Evolutionary conservation across 2,329 filamentous ascomycete species (phyloP).

Genomic region (Aspergillus glaucus): DNA sequence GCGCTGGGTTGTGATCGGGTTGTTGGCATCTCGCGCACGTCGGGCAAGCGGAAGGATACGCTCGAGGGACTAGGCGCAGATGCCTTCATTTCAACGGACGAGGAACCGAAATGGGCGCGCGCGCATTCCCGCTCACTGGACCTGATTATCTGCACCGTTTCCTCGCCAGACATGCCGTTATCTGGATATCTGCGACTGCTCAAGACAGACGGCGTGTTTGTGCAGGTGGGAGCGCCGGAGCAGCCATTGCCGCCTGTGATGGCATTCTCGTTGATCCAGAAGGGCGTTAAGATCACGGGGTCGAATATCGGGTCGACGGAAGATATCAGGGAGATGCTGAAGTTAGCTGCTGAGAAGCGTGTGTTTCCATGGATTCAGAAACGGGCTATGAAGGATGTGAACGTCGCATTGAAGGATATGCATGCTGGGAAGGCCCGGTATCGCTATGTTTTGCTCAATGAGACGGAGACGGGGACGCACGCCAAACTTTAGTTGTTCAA

Average conservation of each 20-base stretch:
- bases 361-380: conserved; percentile 40
- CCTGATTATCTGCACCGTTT: conserved; percentile 54
- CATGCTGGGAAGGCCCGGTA: conserved; percentile 42
- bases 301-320: conserved; percentile 37
- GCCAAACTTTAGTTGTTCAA: conserved; percentile 23
- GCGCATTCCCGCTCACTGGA: conserved; percentile 46
- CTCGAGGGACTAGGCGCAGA: conserved; percentile 48
- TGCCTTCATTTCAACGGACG: conserved; percentile 51
- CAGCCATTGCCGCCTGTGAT: conserved; percentile 48
- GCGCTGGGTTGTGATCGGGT: conserved; percentile 63
- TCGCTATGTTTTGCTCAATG: conserved; percentile 42
- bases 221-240: conserved; percentile 64
- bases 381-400: conserved; percentile 38
- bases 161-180: conserved; percentile 56
- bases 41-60: conserved; percentile 47
- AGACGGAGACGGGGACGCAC: conserved; percentile 10
- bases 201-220: conserved; percentile 53
- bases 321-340: conserved; percentile 41
- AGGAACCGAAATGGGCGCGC: conserved; percentile 49
- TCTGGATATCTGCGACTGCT: conserved; percentile 56
- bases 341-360: conserved; percentile 36
- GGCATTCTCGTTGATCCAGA: conserved; percentile 54
- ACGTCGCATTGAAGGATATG: conserved; percentile 40
- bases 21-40: conserved; percentile 49
- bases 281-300: conserved; percentile 49